Base-by-base conservation (phyloP, 352 stramenopile genomes). In the Globisporangium perplexum region DNA sequence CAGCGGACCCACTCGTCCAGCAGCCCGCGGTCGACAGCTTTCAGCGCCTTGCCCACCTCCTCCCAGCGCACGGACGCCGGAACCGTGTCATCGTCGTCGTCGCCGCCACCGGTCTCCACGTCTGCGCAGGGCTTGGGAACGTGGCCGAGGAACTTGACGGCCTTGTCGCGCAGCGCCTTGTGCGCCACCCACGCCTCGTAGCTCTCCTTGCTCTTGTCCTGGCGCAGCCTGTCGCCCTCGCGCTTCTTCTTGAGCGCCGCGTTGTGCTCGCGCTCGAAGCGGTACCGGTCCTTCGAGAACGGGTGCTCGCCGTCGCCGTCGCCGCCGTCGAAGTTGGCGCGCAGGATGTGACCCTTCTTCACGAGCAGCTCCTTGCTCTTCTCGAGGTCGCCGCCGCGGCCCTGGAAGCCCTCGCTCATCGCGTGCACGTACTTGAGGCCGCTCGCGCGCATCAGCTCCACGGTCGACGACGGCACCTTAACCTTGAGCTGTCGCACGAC, bases 41-140 rank as follows among this genome's bases (percentile, higher is more conserved):
- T 97, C 22, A 97, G 73, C 14, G 87, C 86, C 39, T 90, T 84
- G 2, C 88, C 90, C 4, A 97, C 78, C 58, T 96, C 71, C 50
- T 89, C 64, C 78, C 79, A 91, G 24, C 73, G 69, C 56, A 86
- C 76, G 0, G 62, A 66, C 12, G 65, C 65, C 18, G 63, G 47
- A 43, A 63, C 50, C 7, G 57, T 31, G 30, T 72, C 59, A 14
- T 74, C 68, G n/a, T 80, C 57, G 6, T 63, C 55, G 23, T 59
- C 54, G 18, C 61, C 44, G 14, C 61, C 47, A 11, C 57, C 60
- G 4, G 72, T 53, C 1, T 17, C 24, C 12, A 14, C n/a, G n/a
- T n/a, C n/a, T n/a, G n/a, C 10, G 11, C 53, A 58, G 1, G 83
- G 87, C 12, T 61, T 71, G 12, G 82, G 73, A 39, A 95, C 74